Evolutionary conservation across 2,329 filamentous ascomycete genomes (phyloP).

Genomic region (Intubia oerlemansii): DNA sequence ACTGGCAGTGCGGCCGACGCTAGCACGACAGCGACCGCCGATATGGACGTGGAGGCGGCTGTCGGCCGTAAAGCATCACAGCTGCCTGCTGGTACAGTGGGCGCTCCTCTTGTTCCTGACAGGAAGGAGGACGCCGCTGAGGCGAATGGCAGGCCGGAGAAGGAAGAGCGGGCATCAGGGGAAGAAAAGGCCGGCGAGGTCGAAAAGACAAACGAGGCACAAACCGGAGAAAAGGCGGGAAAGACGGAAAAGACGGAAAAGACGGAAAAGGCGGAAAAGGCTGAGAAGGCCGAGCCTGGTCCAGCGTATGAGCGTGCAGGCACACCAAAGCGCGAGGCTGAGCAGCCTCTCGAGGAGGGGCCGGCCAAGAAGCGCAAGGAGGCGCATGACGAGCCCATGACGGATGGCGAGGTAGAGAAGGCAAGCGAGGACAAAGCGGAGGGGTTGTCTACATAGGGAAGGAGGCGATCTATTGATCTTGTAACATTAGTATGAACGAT

Average conservation of each 20-base stretch:
- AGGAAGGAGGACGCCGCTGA: constrained; percentile 1
- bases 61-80: constrained; percentile 27
- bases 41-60: constrained; percentile 38
- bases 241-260: too few species aligned
- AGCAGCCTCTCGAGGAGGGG: constrained; percentile 19
- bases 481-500: too few species aligned
- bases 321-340: constrained; percentile 32
- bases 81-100: constrained; percentile 7
- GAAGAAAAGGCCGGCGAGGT: constrained; percentile 10
- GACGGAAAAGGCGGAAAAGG: too few species aligned
- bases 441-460: too few species aligned
- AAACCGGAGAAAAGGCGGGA: too few species aligned
- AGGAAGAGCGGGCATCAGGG: too few species aligned
- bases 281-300: too few species aligned
- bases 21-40: constrained; percentile 22
- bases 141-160: too few species aligned
- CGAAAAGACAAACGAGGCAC: constrained; percentile 11
- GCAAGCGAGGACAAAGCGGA: too few species aligned
- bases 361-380: constrained; percentile 28
- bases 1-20: constrained; percentile 12
- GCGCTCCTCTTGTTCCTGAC: constrained; percentile 2
- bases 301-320: not conserved
- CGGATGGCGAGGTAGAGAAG: not conserved
- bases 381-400: constrained; percentile 9
- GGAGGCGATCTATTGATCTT: too few species aligned